A percentile compares a stretch with the other conserved stretches of the same genome.
Evolutionary conservation across 2,329 filamentous ascomycete genomes (phyloP).

Genomic region (Zymoseptoria passerinii): DNA sequence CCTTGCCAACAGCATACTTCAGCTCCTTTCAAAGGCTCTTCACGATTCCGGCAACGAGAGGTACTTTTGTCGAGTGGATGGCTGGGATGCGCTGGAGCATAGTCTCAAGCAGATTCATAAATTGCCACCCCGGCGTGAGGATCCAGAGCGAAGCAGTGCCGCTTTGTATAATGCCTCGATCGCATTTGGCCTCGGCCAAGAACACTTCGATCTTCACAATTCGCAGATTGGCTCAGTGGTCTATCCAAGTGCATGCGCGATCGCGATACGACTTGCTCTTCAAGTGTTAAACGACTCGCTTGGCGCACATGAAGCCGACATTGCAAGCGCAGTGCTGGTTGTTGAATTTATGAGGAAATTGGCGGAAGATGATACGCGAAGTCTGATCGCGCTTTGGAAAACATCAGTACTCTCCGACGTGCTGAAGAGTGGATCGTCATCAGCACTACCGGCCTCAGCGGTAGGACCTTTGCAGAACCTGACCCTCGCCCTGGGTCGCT

Average conservation of each 20-base stretch:
- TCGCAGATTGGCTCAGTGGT: not conserved
- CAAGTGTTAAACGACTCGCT: not conserved
- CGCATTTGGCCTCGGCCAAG: slow-evolving; percentile 9
- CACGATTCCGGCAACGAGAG: slow-evolving; percentile 78
- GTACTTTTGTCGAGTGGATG: slow-evolving; percentile 72
- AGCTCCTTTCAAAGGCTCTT: slow-evolving; percentile 64
- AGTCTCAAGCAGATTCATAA: slow-evolving; percentile 42
- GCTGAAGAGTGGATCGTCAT: not conserved
- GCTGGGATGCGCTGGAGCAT: slow-evolving; percentile 70
- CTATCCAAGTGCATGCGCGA: slow-evolving; percentile 3
- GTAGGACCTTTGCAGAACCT: slow-evolving; percentile 7
- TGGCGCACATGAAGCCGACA: not conserved
- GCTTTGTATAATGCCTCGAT: slow-evolving; percentile 8
- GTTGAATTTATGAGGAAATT: not conserved
- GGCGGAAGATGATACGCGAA: slow-evolving; percentile 7
- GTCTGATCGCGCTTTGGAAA: slow-evolving; percentile 20
- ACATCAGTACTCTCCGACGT: slow-evolving; percentile 10
- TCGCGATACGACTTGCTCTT: slow-evolving; percentile 3
- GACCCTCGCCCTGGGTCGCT: slow-evolving; percentile 54
- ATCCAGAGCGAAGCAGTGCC: not conserved
- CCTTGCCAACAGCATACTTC: slow-evolving; percentile 11
- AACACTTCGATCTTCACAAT: not conserved
- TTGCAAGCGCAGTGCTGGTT: not conserved
- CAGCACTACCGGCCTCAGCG: slow-evolving; percentile 1
- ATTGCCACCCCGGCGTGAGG: not conserved